Evolutionary conservation across 106 monocot genomes (phyloP).

Genomic region (Narthecium ossifragum): DNA sequence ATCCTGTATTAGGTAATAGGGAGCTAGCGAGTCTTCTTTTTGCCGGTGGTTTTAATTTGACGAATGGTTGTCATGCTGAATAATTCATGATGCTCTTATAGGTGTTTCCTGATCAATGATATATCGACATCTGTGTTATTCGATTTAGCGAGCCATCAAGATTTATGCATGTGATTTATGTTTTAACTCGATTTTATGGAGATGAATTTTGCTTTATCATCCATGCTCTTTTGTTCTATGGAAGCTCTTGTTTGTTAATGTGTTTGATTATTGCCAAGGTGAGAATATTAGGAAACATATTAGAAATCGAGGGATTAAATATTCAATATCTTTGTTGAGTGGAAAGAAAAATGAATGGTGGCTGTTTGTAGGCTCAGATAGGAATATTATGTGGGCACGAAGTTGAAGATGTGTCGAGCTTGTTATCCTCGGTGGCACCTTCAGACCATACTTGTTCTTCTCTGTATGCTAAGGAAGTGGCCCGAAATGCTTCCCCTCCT

Average conservation of each 20-base stretch:
- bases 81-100: no score
- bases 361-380: slow-evolving; percentile 79
- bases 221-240: neutral
- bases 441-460: slow-evolving; percentile 38
- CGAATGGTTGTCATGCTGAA: no score
- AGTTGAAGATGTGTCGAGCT: slow-evolving; percentile 61
- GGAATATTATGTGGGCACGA: slow-evolving; percentile 82
- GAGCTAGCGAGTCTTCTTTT: no score
- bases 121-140: no score
- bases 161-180: neutral
- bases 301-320: neutral
- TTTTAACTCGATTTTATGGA: neutral
- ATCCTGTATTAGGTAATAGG: no score
- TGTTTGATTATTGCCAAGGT: neutral
- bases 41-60: no score
- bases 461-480: slow-evolving; percentile 43
- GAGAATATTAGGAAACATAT: neutral
- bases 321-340: slow-evolving; percentile 15
- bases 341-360: slow-evolving; percentile 44
- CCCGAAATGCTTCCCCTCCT: slow-evolving; percentile 73
- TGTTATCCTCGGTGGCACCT: slow-evolving; percentile 32
- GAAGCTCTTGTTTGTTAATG: neutral
- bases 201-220: neutral
- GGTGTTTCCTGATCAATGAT: no score
- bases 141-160: no score